Base-by-base conservation (phyloP, 1,139 yeast genomes). In the Meyerozyma athensensis region DNA sequence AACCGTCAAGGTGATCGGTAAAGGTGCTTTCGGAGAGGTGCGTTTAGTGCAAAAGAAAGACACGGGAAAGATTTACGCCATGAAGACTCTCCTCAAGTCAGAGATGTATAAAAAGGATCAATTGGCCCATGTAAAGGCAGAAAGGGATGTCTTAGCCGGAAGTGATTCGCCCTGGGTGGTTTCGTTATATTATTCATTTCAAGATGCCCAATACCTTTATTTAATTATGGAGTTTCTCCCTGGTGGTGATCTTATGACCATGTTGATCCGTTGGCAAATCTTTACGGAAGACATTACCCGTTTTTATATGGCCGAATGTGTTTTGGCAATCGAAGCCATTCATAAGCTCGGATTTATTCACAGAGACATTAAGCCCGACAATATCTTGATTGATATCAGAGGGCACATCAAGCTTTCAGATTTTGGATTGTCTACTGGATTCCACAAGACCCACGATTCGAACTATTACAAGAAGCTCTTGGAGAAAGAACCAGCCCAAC, bases 81-180 rank as follows among this genome's bases (percentile, higher is more conserved):
- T 84, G 94, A 84, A 84, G 58, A 84, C 92, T 1, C 63, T 84
- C 41, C 62, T 84, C 43, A 84, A 84, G 56, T 75, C 83, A 28
- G 94, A 84, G 61, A 84, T 84, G 94, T 83, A 81, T 58, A 82
- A 83, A 52, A 82, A 82, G 48, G 94, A 84, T 53, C 94, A 84
- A 59, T 62, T 84, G 43, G 92, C 92, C 0, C 94, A 84, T 54
- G 94, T 84, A 22, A 83, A 82, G 51, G 92, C 94, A 0, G 94
- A 84, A 61, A 78, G 94, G 62, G 94, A 84, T 63, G 90, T 84
- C 26, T 67, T 84, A 48, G 94, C 92, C 0, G 92, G 89, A 7
- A 79, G 86, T 50, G 89, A 84, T 58, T 82, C 92, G 7, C 92
- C 92, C 5, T 84, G 94, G 94, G 92, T 84, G 39, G 94, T 84